Percentiles rank a stretch among this genome's conserved stretches.
Conservation (phyloP, 225 moss, liverwort and hornwort species). For the Straminergon stramineum region DNA sequence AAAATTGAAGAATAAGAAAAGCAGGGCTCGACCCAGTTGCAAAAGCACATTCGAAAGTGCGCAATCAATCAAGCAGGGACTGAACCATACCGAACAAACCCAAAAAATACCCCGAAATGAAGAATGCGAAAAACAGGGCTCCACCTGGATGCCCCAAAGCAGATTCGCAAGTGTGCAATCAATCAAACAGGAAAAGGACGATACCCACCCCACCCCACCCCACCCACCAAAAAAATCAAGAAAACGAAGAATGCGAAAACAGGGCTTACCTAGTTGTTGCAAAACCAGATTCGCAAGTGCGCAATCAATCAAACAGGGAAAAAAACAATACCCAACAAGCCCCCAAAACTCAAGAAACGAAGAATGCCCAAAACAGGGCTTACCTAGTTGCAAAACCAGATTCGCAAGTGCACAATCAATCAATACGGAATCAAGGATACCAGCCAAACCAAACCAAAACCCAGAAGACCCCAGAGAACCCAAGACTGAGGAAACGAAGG, state of each 20-base stretch:
- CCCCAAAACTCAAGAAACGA: not conserved
- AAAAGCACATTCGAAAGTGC: not conserved
- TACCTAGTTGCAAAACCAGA: not conserved
- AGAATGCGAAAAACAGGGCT: not conserved
- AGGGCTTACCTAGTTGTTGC: not conserved
- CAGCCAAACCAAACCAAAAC: not conserved
- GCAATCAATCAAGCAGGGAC: not conserved
- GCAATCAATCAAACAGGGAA: not conserved
- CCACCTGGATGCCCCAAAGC: not conserved
- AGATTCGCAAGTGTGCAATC: not conserved
- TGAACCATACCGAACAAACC: not conserved
- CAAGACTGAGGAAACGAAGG: not conserved
- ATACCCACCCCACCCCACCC: not conserved
- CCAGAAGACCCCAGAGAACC: not conserved
- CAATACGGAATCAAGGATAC: not conserved
- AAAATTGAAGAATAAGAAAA: not conserved
- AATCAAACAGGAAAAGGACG: not conserved
- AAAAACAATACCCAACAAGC: not conserved
- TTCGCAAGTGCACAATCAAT: not conserved
- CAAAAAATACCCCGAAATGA: not conserved
- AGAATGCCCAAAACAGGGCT: not conserved
- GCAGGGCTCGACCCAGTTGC: not conserved
- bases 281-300: not conserved
- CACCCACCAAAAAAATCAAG: not conserved
- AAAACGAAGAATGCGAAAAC: not conserved